Evolutionary conservation across 805 yeast genomes (phyloP).

Genomic region (Schizosaccharomyces lindneri): DNA sequence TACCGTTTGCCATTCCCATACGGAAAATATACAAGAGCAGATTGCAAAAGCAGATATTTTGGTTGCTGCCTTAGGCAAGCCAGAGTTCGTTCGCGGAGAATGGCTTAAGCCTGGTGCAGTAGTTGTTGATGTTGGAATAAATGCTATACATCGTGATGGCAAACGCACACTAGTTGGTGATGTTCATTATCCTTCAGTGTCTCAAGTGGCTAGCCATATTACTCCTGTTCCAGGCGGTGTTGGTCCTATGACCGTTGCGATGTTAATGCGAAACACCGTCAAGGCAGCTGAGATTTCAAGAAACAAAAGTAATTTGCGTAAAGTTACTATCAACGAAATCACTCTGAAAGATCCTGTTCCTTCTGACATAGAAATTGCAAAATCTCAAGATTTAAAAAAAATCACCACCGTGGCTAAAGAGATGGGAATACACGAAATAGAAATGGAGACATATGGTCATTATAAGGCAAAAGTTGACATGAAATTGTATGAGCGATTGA

Average conservation of each 20-base stretch:
- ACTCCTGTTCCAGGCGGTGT: constrained; percentile 99
- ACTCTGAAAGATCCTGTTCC: constrained; percentile 48
- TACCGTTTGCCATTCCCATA: constrained; percentile 58
- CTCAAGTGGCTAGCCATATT: constrained; percentile 35
- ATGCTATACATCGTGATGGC: constrained; percentile 50
- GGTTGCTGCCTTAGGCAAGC: constrained; percentile 85
- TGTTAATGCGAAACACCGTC: constrained; percentile 65
- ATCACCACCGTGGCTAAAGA: constrained; percentile 54
- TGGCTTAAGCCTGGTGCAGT: constrained; percentile 69
- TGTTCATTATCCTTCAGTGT: constrained; percentile 56
- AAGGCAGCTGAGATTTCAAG: constrained; percentile 47
- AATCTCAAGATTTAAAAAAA: constrained; percentile 68
- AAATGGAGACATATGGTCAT: constrained; percentile 70
- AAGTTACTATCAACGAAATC: constrained; percentile 26
- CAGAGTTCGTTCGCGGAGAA: constrained; percentile 64
- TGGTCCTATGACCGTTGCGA: constrained; percentile 97
- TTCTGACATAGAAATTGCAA: constrained; percentile 69
- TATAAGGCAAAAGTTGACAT: constrained; percentile 72
- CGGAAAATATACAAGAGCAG: constrained; percentile 32
- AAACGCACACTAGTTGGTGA: constrained; percentile 67
- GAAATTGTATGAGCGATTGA: constrained; percentile 42
- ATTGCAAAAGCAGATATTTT: constrained; percentile 60
- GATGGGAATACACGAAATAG: constrained; percentile 51
- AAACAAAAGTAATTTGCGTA: constrained; percentile 21
- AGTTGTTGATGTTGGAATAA: constrained; percentile 86